These are phyloP conservation scores for Wallacemonas sp. DNA, from an alignment of 208 protist genomes.

Conservation along the genomic window DNA sequence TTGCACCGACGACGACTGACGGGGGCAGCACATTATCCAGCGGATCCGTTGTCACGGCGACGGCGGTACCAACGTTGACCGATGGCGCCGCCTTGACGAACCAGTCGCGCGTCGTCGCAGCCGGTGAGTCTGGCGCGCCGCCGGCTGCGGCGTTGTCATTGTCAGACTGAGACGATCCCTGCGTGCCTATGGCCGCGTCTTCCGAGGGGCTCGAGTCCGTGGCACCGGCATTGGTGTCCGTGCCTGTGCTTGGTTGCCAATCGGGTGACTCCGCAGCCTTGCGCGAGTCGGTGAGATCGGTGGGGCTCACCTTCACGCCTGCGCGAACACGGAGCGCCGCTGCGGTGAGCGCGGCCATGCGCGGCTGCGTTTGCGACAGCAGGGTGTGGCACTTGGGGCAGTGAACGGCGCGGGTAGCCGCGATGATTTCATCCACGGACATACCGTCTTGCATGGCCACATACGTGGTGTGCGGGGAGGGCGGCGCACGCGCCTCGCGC, in stretches of 20 bases:
- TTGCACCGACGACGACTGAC: too few species aligned
- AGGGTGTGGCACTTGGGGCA: constrained; percentile 1
- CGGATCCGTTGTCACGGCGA: too few species aligned
- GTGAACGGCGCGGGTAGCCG: not conserved
- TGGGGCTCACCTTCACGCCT: not conserved
- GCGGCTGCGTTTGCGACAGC: not conserved
- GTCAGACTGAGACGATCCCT: not conserved
- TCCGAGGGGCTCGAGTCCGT: not conserved
- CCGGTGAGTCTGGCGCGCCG: not conserved
- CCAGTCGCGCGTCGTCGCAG: too few species aligned
- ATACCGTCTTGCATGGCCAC: constrained; percentile 6
- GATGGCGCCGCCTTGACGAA: too few species aligned
- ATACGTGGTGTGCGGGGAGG: not conserved
- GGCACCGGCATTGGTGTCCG: not conserved
- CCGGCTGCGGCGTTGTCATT: not conserved
- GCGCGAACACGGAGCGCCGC: not conserved
- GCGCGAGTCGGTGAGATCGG: not conserved
- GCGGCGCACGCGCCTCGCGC: too few species aligned
- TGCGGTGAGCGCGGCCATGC: not conserved
- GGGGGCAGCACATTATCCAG: too few species aligned
- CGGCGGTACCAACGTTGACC: not conserved
- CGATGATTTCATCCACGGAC: constrained; percentile 8
- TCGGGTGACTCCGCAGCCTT: not conserved
- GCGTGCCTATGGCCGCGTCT: not conserved
- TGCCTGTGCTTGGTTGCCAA: not conserved